Conservation (phyloP, 768 basidiomycete species). For the Pisolithus tinctorius region DNA sequence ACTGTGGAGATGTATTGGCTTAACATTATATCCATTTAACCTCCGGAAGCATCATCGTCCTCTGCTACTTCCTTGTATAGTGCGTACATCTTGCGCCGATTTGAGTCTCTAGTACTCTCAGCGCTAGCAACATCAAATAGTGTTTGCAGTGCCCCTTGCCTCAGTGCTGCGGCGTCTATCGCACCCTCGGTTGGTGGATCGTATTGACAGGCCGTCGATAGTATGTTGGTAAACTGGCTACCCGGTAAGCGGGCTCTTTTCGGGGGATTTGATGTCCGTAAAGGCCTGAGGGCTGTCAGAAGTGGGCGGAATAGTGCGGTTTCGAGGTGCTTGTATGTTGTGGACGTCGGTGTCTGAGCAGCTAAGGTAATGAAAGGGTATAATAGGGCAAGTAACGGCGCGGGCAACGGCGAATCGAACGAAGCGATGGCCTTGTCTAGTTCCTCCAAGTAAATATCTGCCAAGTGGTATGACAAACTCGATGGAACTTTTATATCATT, state of each 20-base stretch:
- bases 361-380: constrained; percentile 68
- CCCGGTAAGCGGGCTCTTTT: constrained; percentile 35
- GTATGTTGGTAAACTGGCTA: constrained; percentile 36
- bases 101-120: constrained; percentile 68
- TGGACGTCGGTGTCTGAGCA: constrained; percentile 55
- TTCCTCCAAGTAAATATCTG: constrained; percentile 88
- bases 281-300: constrained; percentile 43
- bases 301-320: constrained; percentile 65
- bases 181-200: constrained; percentile 34
- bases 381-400: constrained; percentile 50
- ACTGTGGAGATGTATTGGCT: background rate
- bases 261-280: constrained; percentile 36
- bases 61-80: constrained; percentile 65
- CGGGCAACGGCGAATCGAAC: constrained; percentile 27
- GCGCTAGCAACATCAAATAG: constrained; percentile 73
- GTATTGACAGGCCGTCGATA: constrained; percentile 48
- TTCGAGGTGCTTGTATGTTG: constrained; percentile 70
- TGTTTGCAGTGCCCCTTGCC: constrained; percentile 48
- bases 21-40: constrained; percentile 6
- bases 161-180: constrained; percentile 33
- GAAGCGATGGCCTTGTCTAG: constrained; percentile 58
- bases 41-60: constrained; percentile 31
- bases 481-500: constrained; percentile 67
- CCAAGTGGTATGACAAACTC: constrained; percentile 77
- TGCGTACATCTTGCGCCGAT: constrained; percentile 76